phyloP scores from a whole-genome alignment of 495 filamentous ascomycete genomes.

The Aspergillus sclerotioniger region DNA sequence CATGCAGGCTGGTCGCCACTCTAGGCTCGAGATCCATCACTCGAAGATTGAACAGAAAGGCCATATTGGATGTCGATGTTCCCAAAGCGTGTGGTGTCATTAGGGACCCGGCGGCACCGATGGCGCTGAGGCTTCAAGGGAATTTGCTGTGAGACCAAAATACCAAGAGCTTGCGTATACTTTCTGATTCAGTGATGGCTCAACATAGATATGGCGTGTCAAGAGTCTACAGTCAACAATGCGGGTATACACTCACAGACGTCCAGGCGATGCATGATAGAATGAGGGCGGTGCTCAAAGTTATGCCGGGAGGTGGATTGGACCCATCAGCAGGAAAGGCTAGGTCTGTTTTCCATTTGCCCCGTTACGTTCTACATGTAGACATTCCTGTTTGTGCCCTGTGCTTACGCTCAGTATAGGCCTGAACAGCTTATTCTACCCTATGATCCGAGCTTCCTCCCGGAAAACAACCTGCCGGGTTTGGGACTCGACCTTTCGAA shows the following conservation, averaged over 20 bases:
- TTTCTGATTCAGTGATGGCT: conserved; percentile 3
- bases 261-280: conserved; percentile 71
- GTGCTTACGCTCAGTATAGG: conserved; percentile 40
- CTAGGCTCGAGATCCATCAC: conserved; percentile 72
- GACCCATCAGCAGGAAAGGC: conserved; percentile 70
- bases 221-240: conserved; percentile 83
- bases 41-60: conserved; percentile 77
- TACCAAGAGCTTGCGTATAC: no score
- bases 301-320: conserved; percentile 54
- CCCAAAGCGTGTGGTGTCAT: conserved; percentile 84
- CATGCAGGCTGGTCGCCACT: conserved; percentile 82
- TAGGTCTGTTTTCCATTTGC: conserved; percentile 50
- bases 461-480: conserved; percentile 58
- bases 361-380: not conserved
- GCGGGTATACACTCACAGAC: conserved; percentile 77
- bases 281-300: conserved; percentile 63
- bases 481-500: conserved; percentile 54
- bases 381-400: not conserved
- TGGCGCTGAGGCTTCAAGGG: conserved; percentile 89
- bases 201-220: conserved; percentile 71
- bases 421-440: conserved; percentile 73
- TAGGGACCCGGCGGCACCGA: conserved; percentile 76
- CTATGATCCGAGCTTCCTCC: conserved; percentile 86
- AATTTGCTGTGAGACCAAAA: conserved; percentile 63
- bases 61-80: conserved; percentile 84